These are phyloP conservation scores for Boletus mariae DNA, from an alignment of 1,284 basidiomycete species.

Conservation along the genomic window DNA sequence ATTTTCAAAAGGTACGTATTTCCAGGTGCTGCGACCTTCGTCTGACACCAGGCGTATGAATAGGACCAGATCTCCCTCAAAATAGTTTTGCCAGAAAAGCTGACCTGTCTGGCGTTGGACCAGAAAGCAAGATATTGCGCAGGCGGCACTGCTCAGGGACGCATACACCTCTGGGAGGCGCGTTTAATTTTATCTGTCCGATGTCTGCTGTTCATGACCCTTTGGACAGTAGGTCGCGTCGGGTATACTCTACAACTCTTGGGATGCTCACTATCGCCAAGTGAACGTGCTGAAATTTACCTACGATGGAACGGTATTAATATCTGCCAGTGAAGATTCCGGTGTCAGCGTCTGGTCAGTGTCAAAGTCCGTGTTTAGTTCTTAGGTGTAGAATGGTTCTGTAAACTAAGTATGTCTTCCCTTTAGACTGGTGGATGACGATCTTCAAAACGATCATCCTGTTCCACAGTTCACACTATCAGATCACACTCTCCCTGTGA, in stretches of 20 bases:
- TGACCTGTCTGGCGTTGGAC: slow-evolving; percentile 78
- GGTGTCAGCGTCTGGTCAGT: slow-evolving; percentile 87
- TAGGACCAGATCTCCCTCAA: slow-evolving; percentile 87
- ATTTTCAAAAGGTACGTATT: slow-evolving; percentile 71
- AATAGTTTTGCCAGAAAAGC: slow-evolving; percentile 85
- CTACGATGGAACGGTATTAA: slow-evolving; percentile 71
- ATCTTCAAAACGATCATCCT: slow-evolving; percentile 64
- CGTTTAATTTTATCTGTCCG: slow-evolving; percentile 6
- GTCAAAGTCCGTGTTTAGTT: slow-evolving; percentile 58
- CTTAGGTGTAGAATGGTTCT: slow-evolving; percentile 8
- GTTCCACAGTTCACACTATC: slow-evolving; percentile 78
- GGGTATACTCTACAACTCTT: slow-evolving; percentile 83
- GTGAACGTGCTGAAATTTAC: slow-evolving; percentile 83
- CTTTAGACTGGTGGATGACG: slow-evolving; percentile 66
- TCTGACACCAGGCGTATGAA: slow-evolving; percentile 4
- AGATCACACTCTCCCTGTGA: slow-evolving; percentile 90
- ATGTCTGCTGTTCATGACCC: slow-evolving; percentile 12
- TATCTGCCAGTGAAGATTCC: slow-evolving; percentile 89
- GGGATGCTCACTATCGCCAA: slow-evolving; percentile 94
- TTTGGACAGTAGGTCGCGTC: slow-evolving; percentile 67
- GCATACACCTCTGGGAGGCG: slow-evolving; percentile 93
- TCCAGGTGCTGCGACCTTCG: not conserved
- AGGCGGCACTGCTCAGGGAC: slow-evolving; percentile 83
- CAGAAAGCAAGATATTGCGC: slow-evolving; percentile 75
- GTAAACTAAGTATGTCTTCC: slow-evolving; percentile 1